Percentiles rank a stretch among this genome's conserved stretches.
Conservation (phyloP, 805 yeast species). For the Candida berthetii region DNA sequence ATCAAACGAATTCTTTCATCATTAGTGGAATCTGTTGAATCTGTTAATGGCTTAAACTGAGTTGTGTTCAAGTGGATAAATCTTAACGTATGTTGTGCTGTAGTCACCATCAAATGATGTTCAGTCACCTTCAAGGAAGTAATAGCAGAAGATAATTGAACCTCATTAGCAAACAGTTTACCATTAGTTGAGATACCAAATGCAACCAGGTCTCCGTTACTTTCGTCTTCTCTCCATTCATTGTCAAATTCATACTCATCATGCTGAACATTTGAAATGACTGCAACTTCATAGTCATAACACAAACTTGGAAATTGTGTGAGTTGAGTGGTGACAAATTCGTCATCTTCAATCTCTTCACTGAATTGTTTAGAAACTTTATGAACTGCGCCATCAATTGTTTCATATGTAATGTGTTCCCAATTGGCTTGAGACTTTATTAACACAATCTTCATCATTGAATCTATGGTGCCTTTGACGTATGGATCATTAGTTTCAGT, state of each 20-base stretch:
- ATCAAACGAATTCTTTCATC: slow-evolving; percentile 87
- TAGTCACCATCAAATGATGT: slow-evolving; percentile 71
- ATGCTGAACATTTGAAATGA: slow-evolving; percentile 5
- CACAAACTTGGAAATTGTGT: slow-evolving; percentile 67
- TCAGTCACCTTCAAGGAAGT: slow-evolving; percentile 77
- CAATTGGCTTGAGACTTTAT: slow-evolving; percentile 51
- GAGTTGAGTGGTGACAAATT: slow-evolving; percentile 25
- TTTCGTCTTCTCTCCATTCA: slow-evolving; percentile 19
- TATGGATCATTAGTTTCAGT: slow-evolving; percentile 34
- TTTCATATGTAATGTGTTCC: slow-evolving; percentile 46
- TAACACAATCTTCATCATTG: slow-evolving; percentile 46
- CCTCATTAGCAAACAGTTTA: slow-evolving; percentile 58
- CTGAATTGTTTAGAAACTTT: slow-evolving; percentile 22
- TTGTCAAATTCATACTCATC: slow-evolving; percentile 16
- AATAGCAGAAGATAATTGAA: slow-evolving; percentile 61
- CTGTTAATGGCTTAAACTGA: slow-evolving; percentile 31
- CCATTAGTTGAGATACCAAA: slow-evolving; percentile 79
- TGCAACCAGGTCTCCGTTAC: slow-evolving; percentile 29
- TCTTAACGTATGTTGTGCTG: slow-evolving; percentile 79
- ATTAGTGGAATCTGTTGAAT: slow-evolving; percentile 27
- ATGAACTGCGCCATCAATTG: slow-evolving; percentile 55
- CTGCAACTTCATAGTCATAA: slow-evolving; percentile 46
- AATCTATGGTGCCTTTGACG: slow-evolving; percentile 34
- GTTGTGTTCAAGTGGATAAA: slow-evolving; percentile 62
- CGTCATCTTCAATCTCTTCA: slow-evolving; percentile 18